Base-by-base conservation (phyloP, 2,329 filamentous ascomycete species). In the Penicillium decumbens region DNA sequence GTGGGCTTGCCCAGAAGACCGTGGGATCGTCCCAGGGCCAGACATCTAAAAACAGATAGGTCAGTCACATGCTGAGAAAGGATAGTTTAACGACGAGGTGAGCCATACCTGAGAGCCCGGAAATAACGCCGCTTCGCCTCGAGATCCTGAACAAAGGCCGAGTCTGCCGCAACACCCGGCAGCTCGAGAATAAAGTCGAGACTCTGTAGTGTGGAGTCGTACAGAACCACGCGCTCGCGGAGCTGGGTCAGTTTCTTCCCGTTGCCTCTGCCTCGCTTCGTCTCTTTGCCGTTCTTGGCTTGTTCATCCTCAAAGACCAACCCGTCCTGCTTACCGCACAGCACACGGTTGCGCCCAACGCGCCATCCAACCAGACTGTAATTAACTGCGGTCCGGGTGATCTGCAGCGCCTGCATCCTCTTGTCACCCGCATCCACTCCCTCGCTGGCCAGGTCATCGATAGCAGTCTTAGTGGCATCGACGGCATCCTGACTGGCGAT, bases 351-450 rank as follows among this genome's bases (percentile, higher is more conserved):
- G 41, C 93, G 85, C 24, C 92, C 92, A 56, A 97, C 88, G 67
- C 93, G 82, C 91, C 91, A 97, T 65, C 89, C 91, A 49, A 98
- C 87, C 70, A 96, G 83, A 58, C 89, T 88, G 68, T 95, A 97
- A 70, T 93, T 95, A 49, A 97, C 89, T 1, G 92, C 90, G 0
- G 95, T 95, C 53, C 88, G 86, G 3, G 91, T 95, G 50, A 98
- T 87, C 59, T 95, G 91, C 40, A 98, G 75, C 60, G 90, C 85
- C 72, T 98, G 93, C 84, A 98, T 90, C 49, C 89, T 83, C 30
- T 82, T 74, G 64, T 98, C 92, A 49, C 89, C 84, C 66, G 89
- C 88, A 20, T 88, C 81, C 12, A 95, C 82, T 1, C 89, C 88
- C 67, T 98, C 93, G 51, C 81, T 84, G 43, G 82, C 81, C 49